These are phyloP conservation scores for Artemisia annua DNA, from an alignment of 129 eudicot species.

Conservation along the genomic window DNA sequence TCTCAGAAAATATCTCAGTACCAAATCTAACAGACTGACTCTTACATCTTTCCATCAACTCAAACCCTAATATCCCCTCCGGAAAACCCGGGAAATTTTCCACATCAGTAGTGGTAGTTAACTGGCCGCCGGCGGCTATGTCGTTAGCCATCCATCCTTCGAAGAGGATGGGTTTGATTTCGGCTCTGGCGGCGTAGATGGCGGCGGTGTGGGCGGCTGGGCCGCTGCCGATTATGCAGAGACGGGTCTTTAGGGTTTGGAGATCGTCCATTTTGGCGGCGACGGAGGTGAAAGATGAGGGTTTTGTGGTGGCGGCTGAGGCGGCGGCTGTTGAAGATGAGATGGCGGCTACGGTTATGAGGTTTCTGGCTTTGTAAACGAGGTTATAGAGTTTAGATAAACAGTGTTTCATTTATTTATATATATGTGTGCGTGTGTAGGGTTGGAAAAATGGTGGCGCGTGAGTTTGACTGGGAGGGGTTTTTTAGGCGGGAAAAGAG, in stretches of 20 bases:
- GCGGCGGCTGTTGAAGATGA: conserved; percentile 36
- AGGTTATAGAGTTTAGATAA: conserved; percentile 38
- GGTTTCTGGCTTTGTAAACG: conserved; percentile 42
- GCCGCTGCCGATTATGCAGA: conserved; percentile 94
- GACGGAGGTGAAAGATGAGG: conserved; percentile 42
- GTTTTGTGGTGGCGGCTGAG: conserved; percentile 34
- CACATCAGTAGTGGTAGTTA: conserved; percentile 95
- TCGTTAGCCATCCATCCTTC: conserved; percentile 99
- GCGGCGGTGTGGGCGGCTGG: conserved; percentile 99
- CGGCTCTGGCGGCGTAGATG: conserved; percentile 93
- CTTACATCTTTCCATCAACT: conserved; percentile 72
- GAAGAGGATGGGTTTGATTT: conserved; percentile 77
- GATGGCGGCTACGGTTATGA: conserved; percentile 39
- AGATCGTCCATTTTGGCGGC: conserved; percentile 46
- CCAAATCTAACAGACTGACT: conserved; percentile 70
- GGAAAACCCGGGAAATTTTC: conserved; percentile 98
- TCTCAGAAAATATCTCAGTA: conserved; percentile 72
- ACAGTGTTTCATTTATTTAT: conserved; percentile 25
- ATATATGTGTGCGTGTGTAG: background rate
- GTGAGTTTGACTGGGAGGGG: conserved; percentile 24
- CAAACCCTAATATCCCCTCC: conserved; percentile 66
- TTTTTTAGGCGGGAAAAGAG: conserved; percentile 35
- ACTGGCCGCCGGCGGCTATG: conserved; percentile 97
- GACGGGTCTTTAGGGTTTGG: conserved; percentile 54
- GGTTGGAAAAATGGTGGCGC: conserved; percentile 23